Base-by-base conservation (phyloP, 441 rosid genomes). In the Pelargonium australe region DNA sequence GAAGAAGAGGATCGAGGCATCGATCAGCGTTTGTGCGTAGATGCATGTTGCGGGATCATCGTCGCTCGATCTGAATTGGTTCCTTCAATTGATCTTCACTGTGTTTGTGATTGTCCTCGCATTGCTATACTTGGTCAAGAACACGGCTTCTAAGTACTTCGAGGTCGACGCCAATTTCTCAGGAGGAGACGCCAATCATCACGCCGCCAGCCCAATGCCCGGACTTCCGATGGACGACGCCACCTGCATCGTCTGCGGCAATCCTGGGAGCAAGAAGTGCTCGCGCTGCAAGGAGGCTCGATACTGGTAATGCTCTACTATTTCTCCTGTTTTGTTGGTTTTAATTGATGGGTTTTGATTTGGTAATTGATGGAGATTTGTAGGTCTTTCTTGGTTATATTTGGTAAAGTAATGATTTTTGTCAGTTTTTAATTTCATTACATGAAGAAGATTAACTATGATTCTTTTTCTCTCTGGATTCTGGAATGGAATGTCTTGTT, bases 91-190 rank as follows among this genome's bases (percentile, higher is more conserved):
- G 68, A 43, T 75, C 25, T 67, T 70, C 74, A 75, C 78, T 40
- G 47, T 67, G 2, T 71, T 71, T 71, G 7, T 70, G 23, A n/a
- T 75, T 51, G 61, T 47, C 60, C 23, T 70, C 41, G 78, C 74
- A 19, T 41, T 75, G 57, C 73, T 75, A 58, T 69, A 70, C 41
- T 62, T 75, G n/a, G 70, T 75, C 17, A 75, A 75, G 73, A 66
- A 41, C 68, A 67, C 78, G 34, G 78, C 78, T 40, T 75, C 78
- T 49, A 75, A 75, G 74, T 75, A 70, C 71, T 70, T 75, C 68
- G 74, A 70, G 31, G 74, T 75, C 74, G 74, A 75, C 68, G 64
- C 74, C 64, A 37, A 28, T 61, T 74, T 69, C 69, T 3, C 5
- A 5, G 37, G 37, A 31, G 37, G 37, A 31, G 72, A 64, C 25